Base-by-base conservation (phyloP, 2,329 filamentous ascomycete genomes). In the Alternaria infectoria region DNA sequence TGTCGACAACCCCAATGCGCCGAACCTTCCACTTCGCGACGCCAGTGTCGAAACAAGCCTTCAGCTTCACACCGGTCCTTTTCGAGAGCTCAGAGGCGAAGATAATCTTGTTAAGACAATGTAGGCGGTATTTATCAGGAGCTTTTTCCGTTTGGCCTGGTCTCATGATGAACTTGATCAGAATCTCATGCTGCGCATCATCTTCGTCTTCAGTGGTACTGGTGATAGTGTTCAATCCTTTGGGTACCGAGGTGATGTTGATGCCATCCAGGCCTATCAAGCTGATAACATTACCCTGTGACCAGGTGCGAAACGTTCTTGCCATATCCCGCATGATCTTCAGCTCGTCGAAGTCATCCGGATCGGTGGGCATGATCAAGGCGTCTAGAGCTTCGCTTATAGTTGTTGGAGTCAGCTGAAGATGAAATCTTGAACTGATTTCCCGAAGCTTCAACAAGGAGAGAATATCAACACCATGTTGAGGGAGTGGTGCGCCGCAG, bases 381-480 rank as follows among this genome's bases (percentile, higher is more conserved):
- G 15, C 17, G 10, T 49, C 45, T 19, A 49, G 55, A 11, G 21
- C 15, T 15, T 19, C 17, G 19, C n/a, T 49, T 12, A 36, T 5
- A 5, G 44, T 50, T 12, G 49, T 59, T 15, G 61, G 52, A 36
- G 6, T 49, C 10, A 64, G 47, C 43, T 57, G 32, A 5, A 64
- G 52, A 19, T 60, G 52, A 23, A 64, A 57, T 7, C 36, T 19
- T 15, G 52, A 8, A n/a, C 28, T 60, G 11, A 7, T 4, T 19
- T 57, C 36, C 12, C 50, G 28, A 7, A 46, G 26, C 54, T 54
- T 32, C 21, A 61, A n/a, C 8, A 64, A 12, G 7, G 43, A 17
- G 7, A 57, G 46, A 17, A 51, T 26, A 15, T 64, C 57, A 19
- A 64, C 61, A 25, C 61, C 61, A 7, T 50, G 3, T 4, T 11